phyloP scores from a whole-genome alignment of 768 basidiomycete species.

The Leccinum arenicola region DNA sequence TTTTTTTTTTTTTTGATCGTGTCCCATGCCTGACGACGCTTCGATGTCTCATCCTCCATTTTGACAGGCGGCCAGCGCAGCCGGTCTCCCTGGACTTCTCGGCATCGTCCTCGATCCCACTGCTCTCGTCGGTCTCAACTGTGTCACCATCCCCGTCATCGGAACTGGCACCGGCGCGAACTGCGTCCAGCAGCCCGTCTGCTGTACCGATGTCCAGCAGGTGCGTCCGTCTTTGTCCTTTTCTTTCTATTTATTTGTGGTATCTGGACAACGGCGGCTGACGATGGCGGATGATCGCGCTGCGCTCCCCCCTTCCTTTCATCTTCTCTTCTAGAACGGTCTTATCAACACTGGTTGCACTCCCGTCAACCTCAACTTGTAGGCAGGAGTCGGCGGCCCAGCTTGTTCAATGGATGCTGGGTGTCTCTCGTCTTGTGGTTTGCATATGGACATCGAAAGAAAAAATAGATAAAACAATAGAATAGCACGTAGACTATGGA shows the following conservation, averaged over 20 bases:
- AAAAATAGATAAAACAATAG: background rate
- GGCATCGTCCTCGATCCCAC: background rate
- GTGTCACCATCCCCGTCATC: background rate
- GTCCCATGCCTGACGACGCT: background rate
- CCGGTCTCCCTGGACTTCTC: fast-evolving
- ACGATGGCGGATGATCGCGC: background rate
- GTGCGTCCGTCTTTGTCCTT: background rate
- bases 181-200: slow-evolving; percentile 6
- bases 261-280: background rate
- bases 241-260: background rate
- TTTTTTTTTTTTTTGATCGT: no score
- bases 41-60: no score
- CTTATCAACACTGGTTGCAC: slow-evolving; percentile 3
- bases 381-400: background rate
- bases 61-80: background rate
- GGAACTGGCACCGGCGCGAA: background rate
- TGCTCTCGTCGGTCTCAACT: background rate
- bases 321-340: slow-evolving; percentile 2
- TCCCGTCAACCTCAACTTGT: slow-evolving; percentile 7
- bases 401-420: background rate
- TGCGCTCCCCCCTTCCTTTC: no score
- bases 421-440: background rate
- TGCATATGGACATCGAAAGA: background rate
- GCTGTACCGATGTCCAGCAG: background rate
- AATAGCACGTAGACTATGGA: background rate